These are phyloP conservation scores for Brassica hybrid DNA, from an alignment of 441 rosid species.

Conservation along the genomic window DNA sequence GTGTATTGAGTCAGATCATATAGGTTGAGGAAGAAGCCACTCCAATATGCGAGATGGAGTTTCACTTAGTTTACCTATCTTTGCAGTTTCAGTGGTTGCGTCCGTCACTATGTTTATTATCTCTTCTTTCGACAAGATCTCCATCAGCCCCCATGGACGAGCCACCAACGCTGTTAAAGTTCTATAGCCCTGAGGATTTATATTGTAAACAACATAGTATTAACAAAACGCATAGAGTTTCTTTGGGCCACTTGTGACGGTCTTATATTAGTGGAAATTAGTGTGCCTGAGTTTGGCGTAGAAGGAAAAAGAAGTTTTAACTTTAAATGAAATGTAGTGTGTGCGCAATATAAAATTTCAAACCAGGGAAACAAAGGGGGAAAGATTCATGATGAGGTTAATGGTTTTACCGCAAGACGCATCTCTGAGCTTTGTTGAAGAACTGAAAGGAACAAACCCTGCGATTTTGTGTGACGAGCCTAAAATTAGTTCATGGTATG, in stretches of 20 bases:
- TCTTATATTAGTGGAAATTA: too few species aligned
- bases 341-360: background rate
- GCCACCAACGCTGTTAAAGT: conserved; percentile 74
- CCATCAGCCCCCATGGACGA: conserved; percentile 85
- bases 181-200: conserved; percentile 70
- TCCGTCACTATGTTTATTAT: conserved; percentile 67
- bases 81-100: conserved; percentile 68
- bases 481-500: conserved; percentile 21
- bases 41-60: background rate
- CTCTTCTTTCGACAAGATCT: conserved; percentile 79
- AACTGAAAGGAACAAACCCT: conserved; percentile 77
- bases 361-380: conserved; percentile 7
- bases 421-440: conserved; percentile 83
- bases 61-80: conserved; percentile 58
- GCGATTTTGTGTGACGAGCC: conserved; percentile 34
- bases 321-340: background rate
- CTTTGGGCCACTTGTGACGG: too few species aligned
- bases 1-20: conserved; percentile 18
- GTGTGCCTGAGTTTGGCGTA: conserved; percentile 8
- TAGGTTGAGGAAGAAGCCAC: background rate
- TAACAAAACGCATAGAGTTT: too few species aligned
- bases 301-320: background rate
- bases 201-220: conserved; percentile 27
- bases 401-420: conserved; percentile 71
- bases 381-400: conserved; percentile 24